Conservation (phyloP, 2,329 filamentous ascomycete genomes). For the Orbilia blumenaviensis region DNA sequence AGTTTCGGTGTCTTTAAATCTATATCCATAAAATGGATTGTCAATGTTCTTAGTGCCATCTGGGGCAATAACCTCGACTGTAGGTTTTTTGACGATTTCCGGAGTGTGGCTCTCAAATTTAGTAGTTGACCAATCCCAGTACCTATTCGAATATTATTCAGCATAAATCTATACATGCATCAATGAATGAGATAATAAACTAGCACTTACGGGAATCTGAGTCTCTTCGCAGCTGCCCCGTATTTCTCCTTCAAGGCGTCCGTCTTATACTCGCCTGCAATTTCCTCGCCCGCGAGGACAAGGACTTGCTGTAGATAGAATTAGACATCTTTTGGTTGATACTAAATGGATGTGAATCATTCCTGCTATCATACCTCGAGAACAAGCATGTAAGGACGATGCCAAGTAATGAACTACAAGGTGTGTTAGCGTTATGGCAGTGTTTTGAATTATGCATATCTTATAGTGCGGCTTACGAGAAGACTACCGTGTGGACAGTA, state of each 20-base stretch:
- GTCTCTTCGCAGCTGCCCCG: constrained; percentile 51
- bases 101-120: constrained; percentile 49
- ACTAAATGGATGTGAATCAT: neutral
- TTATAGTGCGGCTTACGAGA: constrained; percentile 32
- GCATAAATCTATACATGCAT: neutral
- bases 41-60: constrained; percentile 12
- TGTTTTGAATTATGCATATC: neutral
- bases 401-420: constrained; percentile 57
- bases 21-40: constrained; percentile 18
- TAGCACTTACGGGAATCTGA: constrained; percentile 55
- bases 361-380: constrained; percentile 54
- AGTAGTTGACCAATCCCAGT: constrained; percentile 56
- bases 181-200: neutral
- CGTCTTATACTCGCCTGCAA: constrained; percentile 49
- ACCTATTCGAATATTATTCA: constrained; percentile 36
- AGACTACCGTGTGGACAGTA: constrained; percentile 35
- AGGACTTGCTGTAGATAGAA: constrained; percentile 53
- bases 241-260: constrained; percentile 51
- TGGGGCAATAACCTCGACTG: constrained; percentile 38
- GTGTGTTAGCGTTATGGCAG: neutral
- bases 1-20: neutral
- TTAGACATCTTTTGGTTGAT: neutral
- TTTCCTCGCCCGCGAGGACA: constrained; percentile 23
- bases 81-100: constrained; percentile 23
- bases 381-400: constrained; percentile 58